Conservation (phyloP, 2,329 filamentous ascomycete species). For the Penicillium capsulatum region DNA sequence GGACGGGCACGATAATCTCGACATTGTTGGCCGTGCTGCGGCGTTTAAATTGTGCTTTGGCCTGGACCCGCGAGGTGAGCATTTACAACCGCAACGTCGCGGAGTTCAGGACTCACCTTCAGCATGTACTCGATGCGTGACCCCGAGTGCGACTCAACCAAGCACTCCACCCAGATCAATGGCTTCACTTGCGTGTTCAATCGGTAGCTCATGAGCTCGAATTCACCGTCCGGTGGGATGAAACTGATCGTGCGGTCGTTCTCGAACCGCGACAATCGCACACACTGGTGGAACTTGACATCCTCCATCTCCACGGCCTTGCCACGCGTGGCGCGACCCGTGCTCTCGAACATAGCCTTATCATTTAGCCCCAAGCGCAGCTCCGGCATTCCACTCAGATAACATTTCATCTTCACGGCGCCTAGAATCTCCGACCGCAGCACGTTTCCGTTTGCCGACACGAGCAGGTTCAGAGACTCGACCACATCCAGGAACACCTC, state of each 20-base stretch:
- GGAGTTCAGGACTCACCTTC: constrained; percentile 54
- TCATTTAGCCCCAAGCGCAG: constrained; percentile 91
- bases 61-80: constrained; percentile 41
- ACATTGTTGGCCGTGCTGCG: constrained; percentile 98
- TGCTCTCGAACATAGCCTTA: constrained; percentile 99
- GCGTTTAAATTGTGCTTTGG: constrained; percentile 95
- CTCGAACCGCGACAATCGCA: constrained; percentile 90
- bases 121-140: constrained; percentile 98
- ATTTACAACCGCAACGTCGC: not conserved
- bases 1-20: constrained; percentile 94
- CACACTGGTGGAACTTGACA: constrained; percentile 98
- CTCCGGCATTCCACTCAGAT: constrained; percentile 96
- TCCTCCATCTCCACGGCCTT: constrained; percentile 99
- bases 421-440: constrained; percentile 93
- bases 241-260: constrained; percentile 99
- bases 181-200: constrained; percentile 98
- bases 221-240: constrained; percentile 96
- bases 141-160: constrained; percentile 92
- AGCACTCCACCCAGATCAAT: constrained; percentile 96
- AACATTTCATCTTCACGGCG: constrained; percentile 99
- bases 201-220: constrained; percentile 98
- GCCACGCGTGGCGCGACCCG: constrained; percentile 84
- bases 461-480: constrained; percentile 91
- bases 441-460: constrained; percentile 91
- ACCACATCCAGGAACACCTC: constrained; percentile 98